Evolutionary conservation across 768 basidiomycete genomes (phyloP), one percentile per base, ranked within the genome.

Genomic region (Asterophora lycoperdoides): DNA sequence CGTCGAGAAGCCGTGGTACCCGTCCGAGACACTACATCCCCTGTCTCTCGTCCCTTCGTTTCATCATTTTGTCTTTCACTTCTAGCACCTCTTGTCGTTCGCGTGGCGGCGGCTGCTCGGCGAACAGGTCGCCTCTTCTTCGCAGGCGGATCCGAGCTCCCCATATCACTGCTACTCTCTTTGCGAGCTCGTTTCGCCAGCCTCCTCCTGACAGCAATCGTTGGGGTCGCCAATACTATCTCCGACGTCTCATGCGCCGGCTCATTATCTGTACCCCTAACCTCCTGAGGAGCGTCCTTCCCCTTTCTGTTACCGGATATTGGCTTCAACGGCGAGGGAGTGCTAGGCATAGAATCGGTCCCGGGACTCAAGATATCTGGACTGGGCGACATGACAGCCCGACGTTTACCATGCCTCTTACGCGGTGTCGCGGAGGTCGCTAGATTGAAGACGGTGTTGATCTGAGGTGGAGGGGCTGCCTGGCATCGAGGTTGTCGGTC

Each of bases 301-400:
- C 50, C 53, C 51, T 59, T 57, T 26, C 32, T 39, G 20, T 52
- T 52, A 32, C 38, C 37, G 11, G 42, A 37, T 8, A 40, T 30
- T 2, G 44, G 59, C 48, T 72, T 75, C 19, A 65, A 48, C 8
- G 72, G 71, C 2, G 71, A 73, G 7, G 73, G 72, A 1, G 65
- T 67, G 43, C 64, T 68, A 8, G 62, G 61, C 36, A 65, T 46
- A 1, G 68, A 66, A 3, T 63, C 60, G 36, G 52, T 61, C 37
- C 65, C 67, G 0, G 64, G 58, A 44, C 70, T 71, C 40, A n/a
- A 71, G 56, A 23, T 65, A 63, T 13, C 63, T 51, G 32, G 36
- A 32, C 60, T 32, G 23, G 64, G 57, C 56, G 63, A 53, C 51
- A 55, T 54, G 30, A 57, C 35, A 9, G 57, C 54, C 54, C 58